Conservation (phyloP, 352 stramenopile genomes). For the Peronospora farinosa region DNA sequence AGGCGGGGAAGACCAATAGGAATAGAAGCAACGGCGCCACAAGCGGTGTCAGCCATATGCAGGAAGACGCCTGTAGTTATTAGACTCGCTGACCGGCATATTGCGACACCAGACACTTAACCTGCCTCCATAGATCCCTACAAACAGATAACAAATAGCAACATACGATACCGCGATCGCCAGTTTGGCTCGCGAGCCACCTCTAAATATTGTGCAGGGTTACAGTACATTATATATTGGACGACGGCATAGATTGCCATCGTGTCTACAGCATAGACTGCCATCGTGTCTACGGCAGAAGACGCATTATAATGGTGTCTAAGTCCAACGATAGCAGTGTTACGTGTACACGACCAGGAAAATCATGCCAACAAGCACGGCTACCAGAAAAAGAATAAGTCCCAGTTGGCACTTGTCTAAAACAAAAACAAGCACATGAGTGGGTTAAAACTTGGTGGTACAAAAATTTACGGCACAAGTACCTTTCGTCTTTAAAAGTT, state of each 20-base stretch:
- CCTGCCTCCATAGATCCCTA: slow-evolving; percentile 18
- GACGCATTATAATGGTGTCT: not conserved
- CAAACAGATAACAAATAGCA: slow-evolving; percentile 21
- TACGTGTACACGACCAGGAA: slow-evolving; percentile 85
- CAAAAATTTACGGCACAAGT: not conserved
- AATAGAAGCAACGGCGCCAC: slow-evolving; percentile 25
- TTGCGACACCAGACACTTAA: not conserved
- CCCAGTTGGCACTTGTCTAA: slow-evolving; percentile 73
- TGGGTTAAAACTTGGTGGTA: not conserved
- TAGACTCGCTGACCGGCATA: slow-evolving; percentile 15
- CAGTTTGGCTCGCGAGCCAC: slow-evolving; percentile 7
- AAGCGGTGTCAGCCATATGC: slow-evolving; percentile 26
- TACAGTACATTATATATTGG: slow-evolving; percentile 26
- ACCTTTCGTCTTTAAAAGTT: slow-evolving; percentile 81
- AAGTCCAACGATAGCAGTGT: not conserved
- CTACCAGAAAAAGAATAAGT: slow-evolving; percentile 63
- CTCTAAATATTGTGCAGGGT: slow-evolving; percentile 1
- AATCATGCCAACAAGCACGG: slow-evolving; percentile 64
- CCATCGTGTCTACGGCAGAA: slow-evolving; percentile 13
- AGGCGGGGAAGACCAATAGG: slow-evolving; percentile 22
- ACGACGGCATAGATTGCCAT: slow-evolving; percentile 4
- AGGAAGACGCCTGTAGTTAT: slow-evolving; percentile 39
- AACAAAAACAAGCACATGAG: slow-evolving; percentile 1
- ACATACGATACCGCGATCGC: slow-evolving; percentile 14
- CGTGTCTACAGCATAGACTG: slow-evolving; percentile 13